A percentile compares a stretch with the other conserved stretches of the same genome.
Conservation (phyloP, 495 filamentous ascomycete genomes). For the Sphaerosporella brunnea region DNA sequence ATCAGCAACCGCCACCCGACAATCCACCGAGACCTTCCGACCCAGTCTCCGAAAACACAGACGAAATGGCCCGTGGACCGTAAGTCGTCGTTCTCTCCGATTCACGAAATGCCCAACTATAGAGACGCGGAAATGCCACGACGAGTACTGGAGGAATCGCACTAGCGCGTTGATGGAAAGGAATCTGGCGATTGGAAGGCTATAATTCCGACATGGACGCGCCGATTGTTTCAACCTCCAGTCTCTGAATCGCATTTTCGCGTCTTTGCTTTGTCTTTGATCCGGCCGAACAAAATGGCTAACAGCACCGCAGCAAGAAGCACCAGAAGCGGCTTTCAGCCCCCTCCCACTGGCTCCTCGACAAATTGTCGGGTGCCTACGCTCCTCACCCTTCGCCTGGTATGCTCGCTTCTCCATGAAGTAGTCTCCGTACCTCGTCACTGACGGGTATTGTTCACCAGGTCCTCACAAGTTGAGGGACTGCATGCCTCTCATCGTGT, state of each 20-base stretch:
- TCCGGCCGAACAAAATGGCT: background rate
- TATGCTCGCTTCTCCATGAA: constrained; percentile 27
- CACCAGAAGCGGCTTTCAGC: constrained; percentile 99
- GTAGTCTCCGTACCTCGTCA: constrained; percentile 27
- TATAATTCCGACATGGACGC: too few relatives aligned
- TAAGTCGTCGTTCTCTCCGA: constrained; percentile 13
- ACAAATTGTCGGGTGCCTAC: constrained; percentile 97
- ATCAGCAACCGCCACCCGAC: background rate
- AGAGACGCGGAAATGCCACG: background rate
- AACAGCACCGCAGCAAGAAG: constrained; percentile 56
- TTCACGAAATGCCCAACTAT: background rate
- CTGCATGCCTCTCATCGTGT: constrained; percentile 97
- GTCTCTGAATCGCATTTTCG: background rate
- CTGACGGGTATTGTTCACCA: constrained; percentile 32
- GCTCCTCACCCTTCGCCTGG: constrained; percentile 68
- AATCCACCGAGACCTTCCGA: background rate
- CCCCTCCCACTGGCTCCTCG: constrained; percentile 97
- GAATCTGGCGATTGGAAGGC: too few relatives aligned
- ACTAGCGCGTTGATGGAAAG: background rate
- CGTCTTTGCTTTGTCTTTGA: background rate
- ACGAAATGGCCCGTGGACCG: constrained; percentile 27
- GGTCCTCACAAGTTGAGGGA: constrained; percentile 99
- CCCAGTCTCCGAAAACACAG: constrained; percentile 12
- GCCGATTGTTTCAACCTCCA: background rate
- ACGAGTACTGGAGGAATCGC: background rate